These are phyloP conservation scores for Boletus edulis DNA, from an alignment of 768 basidiomycete genomes.

Conservation along the genomic window DNA sequence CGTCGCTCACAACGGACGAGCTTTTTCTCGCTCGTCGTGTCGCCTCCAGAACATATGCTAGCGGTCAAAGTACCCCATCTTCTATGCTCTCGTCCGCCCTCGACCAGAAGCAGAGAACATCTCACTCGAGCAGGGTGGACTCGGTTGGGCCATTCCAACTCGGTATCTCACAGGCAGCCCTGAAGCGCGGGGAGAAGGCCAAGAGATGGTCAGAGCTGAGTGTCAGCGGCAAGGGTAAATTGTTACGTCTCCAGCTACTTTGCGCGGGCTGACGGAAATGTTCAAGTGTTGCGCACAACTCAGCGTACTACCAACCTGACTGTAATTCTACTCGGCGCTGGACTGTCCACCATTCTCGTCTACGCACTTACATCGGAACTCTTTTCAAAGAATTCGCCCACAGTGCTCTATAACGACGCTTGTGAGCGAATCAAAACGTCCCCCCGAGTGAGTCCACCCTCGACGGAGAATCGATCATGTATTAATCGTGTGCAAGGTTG, in stretches of 20 bases:
- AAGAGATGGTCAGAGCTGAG: constrained; percentile 82
- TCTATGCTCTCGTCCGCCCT: constrained; percentile 62
- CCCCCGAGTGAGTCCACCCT: constrained; percentile 35
- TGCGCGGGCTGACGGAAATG: not conserved
- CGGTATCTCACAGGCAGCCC: constrained; percentile 58
- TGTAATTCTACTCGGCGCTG: constrained; percentile 73
- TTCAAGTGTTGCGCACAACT: constrained; percentile 34
- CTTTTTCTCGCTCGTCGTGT: not conserved
- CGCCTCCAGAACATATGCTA: constrained; percentile 42
- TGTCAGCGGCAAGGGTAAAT: constrained; percentile 69
- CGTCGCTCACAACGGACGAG: not conserved
- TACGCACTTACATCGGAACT: constrained; percentile 82
- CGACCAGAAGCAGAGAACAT: constrained; percentile 50
- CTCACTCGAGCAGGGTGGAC: constrained; percentile 45
- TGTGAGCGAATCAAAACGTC: constrained; percentile 51
- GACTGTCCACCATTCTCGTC: constrained; percentile 66
- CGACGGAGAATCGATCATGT: not conserved
- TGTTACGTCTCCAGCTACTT: constrained; percentile 10
- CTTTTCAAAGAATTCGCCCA: constrained; percentile 86
- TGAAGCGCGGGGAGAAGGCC: constrained; percentile 50
- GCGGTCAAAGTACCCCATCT: constrained; percentile 44
- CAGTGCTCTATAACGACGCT: constrained; percentile 68
- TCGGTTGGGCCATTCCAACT: constrained; percentile 77
- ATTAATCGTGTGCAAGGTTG: constrained; percentile 44
- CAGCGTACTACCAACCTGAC: constrained; percentile 50